Percentiles rank a stretch among this genome's conserved stretches.
Conservation (phyloP, 768 basidiomycete species). For the Trametes cinnabarina region DNA sequence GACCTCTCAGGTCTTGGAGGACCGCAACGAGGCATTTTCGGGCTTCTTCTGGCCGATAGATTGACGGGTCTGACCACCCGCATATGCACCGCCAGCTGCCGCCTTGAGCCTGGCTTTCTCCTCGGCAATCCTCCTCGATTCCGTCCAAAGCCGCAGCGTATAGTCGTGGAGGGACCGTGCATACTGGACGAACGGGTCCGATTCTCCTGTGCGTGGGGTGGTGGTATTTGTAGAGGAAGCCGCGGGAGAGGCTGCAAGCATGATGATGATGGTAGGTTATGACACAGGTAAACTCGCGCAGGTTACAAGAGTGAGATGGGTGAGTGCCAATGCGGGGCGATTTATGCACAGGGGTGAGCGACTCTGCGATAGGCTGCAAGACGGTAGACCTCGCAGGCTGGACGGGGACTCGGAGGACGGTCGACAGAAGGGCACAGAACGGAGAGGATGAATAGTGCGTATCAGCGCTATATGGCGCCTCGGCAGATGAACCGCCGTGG, state of each 20-base stretch:
- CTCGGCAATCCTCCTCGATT: constrained; percentile 59
- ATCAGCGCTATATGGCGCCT: constrained; percentile 7
- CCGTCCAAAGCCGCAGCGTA: constrained; percentile 64
- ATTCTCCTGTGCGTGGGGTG: constrained; percentile 9
- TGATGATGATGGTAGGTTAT: constrained; percentile 5
- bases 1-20: background rate
- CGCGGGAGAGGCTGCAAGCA: constrained; percentile 11
- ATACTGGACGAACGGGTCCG: constrained; percentile 45
- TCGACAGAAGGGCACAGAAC: background rate
- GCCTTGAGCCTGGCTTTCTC: constrained; percentile 34
- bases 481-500: constrained; percentile 14
- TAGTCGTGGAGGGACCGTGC: constrained; percentile 66
- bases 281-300: background rate
- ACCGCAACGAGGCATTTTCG: background rate
- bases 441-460: constrained; percentile 5
- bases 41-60: constrained; percentile 13
- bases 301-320: background rate
- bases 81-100: constrained; percentile 8
- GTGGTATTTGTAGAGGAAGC: background rate
- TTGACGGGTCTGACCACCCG: background rate
- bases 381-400: background rate
- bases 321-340: background rate
- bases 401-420: background rate
- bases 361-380: background rate
- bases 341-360: background rate